A percentile compares a stretch with the other conserved stretches of the same genome.
Evolutionary conservation across 192 early-diverging fungal species (phyloP).

Genomic region (Phlyctochytrium arcticum): DNA sequence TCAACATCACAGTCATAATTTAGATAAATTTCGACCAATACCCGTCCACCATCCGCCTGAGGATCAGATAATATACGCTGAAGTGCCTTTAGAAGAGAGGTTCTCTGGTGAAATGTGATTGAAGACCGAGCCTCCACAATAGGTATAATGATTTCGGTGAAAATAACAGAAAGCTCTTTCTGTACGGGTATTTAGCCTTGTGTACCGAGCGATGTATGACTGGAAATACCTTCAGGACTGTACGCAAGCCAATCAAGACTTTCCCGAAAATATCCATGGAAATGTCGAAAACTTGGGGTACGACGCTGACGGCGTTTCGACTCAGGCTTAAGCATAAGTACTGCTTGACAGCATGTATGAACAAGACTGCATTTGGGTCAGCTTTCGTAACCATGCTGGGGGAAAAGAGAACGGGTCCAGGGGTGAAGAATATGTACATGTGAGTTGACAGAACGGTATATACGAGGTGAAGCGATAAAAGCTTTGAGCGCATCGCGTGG

Average conservation of each 20-base stretch:
- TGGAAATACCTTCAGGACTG: slow-evolving; percentile 60
- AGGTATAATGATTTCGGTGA: slow-evolving; percentile 87
- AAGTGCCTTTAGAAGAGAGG: slow-evolving; percentile 68
- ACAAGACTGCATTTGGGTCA: slow-evolving; percentile 48
- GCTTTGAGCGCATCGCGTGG: slow-evolving; percentile 77
- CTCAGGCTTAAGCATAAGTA: slow-evolving; percentile 78
- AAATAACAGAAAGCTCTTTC: slow-evolving; percentile 84
- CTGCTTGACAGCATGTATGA: slow-evolving; percentile 83
- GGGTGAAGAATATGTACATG: slow-evolving; percentile 65
- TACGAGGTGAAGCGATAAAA: slow-evolving; percentile 78
- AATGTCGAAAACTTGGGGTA: slow-evolving; percentile 77
- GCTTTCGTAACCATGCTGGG: slow-evolving; percentile 18
- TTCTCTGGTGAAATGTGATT: slow-evolving; percentile 66
- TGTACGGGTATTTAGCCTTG: too few species aligned
- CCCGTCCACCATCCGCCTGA: slow-evolving; percentile 48
- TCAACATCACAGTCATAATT: slow-evolving; percentile 92
- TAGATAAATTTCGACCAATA: slow-evolving; percentile 87
- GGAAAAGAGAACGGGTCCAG: slow-evolving; percentile 45
- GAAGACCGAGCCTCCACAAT: slow-evolving; percentile 72
- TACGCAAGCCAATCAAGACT: slow-evolving; percentile 61
- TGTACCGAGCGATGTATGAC: too few species aligned
- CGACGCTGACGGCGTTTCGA: slow-evolving; percentile 73
- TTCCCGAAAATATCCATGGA: slow-evolving; percentile 82
- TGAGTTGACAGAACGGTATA: slow-evolving; percentile 71
- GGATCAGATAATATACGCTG: slow-evolving; percentile 66